These are phyloP conservation scores for Monosporascus ibericus DNA, from an alignment of 2,329 filamentous ascomycete species.

Conservation along the genomic window DNA sequence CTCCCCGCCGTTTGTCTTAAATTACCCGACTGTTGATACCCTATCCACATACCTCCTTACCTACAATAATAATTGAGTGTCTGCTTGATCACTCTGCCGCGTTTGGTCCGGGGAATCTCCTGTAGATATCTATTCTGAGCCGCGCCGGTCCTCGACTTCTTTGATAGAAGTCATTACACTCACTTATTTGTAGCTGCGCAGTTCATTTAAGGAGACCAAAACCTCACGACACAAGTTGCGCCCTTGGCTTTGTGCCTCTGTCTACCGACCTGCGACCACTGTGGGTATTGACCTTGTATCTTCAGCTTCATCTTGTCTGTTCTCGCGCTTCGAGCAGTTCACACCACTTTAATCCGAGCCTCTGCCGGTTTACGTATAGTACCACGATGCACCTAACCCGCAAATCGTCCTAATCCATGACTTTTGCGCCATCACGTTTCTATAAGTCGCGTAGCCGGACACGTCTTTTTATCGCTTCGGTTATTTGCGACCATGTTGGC, in stretches of 20 bases:
- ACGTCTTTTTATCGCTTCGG: constrained; percentile 3
- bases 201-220: too few relatives aligned
- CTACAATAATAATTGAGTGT: not conserved
- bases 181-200: constrained; percentile 17
- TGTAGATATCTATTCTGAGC: not conserved
- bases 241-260: not conserved
- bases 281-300: not conserved
- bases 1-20: too few relatives aligned
- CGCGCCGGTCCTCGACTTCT: constrained; percentile 21
- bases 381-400: not conserved
- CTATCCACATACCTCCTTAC: not conserved
- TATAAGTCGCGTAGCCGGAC: not conserved
- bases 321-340: too few relatives aligned
- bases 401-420: not conserved
- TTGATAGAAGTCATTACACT: constrained; percentile 31
- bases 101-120: not conserved
- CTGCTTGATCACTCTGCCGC: not conserved
- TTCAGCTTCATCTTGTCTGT: not conserved
- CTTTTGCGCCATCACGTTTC: not conserved
- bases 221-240: too few relatives aligned
- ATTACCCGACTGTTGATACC: not conserved
- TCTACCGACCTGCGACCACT: not conserved
- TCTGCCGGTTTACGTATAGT: not conserved
- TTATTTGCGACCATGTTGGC: constrained; percentile 23
- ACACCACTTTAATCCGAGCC: not conserved